phyloP scores from a whole-genome alignment of 331 rosid species.

The Erythrophleum ivorense region DNA sequence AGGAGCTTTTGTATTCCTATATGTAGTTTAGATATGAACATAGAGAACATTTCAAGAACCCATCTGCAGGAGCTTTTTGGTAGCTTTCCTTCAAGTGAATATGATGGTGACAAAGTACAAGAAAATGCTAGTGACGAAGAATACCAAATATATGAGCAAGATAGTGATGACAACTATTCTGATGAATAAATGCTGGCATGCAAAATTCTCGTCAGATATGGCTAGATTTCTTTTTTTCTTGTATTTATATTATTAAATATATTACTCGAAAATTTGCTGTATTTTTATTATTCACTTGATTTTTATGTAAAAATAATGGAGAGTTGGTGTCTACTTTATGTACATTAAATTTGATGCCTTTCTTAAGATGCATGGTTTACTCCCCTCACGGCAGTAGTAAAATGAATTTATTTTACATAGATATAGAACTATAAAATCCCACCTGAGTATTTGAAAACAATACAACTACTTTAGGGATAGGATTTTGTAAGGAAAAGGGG shows the following conservation, averaged over 20 bases:
- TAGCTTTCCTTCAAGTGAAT: constrained; percentile 62
- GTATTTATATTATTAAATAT: constrained; percentile 4
- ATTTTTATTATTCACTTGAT: not conserved
- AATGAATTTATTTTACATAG: too few species aligned
- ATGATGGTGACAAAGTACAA: constrained; percentile 37
- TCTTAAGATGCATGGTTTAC: not conserved
- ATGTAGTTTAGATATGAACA: constrained; percentile 54
- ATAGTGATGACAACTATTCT: constrained; percentile 57
- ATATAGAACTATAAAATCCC: too few species aligned
- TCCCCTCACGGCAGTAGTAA: too few species aligned
- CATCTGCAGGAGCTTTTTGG: constrained; percentile 82
- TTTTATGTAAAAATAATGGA: not conserved
- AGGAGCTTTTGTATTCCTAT: constrained; percentile 51
- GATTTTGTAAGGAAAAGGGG: too few species aligned
- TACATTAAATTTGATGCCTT: not conserved
- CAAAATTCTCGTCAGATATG: not conserved
- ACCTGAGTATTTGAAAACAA: too few species aligned
- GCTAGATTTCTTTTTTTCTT: too few species aligned
- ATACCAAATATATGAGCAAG: constrained; percentile 69
- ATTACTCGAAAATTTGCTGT: not conserved
- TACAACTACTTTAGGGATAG: too few species aligned
- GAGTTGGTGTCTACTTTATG: not conserved
- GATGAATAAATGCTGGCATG: constrained; percentile 49
- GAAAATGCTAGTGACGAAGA: constrained; percentile 67
- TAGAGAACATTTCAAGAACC: constrained; percentile 64